Evolutionary conservation across 192 early-diverging fungal genomes (phyloP), one percentile per base, ranked within the genome.

Genomic region (Linderina pennispora): DNA sequence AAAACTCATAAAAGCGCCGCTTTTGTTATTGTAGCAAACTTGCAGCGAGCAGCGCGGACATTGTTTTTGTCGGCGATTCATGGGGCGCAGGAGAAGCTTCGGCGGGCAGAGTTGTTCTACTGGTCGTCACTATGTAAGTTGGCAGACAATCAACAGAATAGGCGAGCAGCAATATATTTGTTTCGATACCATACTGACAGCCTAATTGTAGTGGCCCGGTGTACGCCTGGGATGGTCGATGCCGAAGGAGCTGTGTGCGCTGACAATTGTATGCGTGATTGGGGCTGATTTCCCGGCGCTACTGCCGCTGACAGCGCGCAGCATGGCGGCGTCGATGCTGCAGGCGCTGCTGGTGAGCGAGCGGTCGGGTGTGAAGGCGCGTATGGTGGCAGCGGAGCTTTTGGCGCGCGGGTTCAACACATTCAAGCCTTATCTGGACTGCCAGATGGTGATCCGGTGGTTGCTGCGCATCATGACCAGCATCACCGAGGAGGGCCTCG

Each of bases 111-210:
- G 50, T 26, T 73, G 42, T 65, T 54, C 36, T 65, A 73, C 36
- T 72, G 68, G 68, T 53, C 62, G 28, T 65, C 62, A 26, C 26
- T 57, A 47, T 52, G 68, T 72, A 72, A 60, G 68, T 72, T 34
- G 22, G n/a, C n/a, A n/a, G n/a, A n/a, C n/a, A n/a, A n/a, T n/a
- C n/a, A n/a, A n/a, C n/a, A n/a, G n/a, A n/a, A n/a, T n/a, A 23
- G n/a, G 9, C 21, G 5, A 21, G 31, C 2, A 14, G 19, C 8
- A 16, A 16, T n/a, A 36, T 23, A 36, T 16, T 23, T 33, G 23
- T 21, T 34, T n/a, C n/a, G n/a, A n/a, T n/a, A n/a, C n/a, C 19
- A 5, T 21, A 18, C 19, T 40, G 37, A n/a, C n/a, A n/a, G n/a
- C n/a, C n/a, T n/a, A n/a, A n/a, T n/a, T 52, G 43, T 71, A 64